Percentiles rank a stretch among this genome's conserved stretches.
These are phyloP conservation scores for Trichoderma polysporum DNA, from an alignment of 2,329 filamentous ascomycete genomes.

Conservation along the genomic window DNA sequence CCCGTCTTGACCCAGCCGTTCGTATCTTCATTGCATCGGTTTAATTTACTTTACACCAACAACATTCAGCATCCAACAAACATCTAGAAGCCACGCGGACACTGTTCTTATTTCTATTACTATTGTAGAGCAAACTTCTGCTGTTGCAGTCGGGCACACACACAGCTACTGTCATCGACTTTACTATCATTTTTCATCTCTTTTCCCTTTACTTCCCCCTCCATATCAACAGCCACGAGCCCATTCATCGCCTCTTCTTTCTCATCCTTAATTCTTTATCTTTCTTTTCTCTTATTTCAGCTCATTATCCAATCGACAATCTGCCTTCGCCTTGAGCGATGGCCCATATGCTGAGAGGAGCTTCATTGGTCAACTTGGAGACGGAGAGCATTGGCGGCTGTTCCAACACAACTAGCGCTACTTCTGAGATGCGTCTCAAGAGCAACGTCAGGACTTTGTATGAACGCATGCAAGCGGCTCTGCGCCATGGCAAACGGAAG, in stretches of 20 bases:
- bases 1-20: neutral
- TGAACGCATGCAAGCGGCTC: conserved; percentile 45
- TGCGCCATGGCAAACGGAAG: conserved; percentile 38
- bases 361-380: conserved; percentile 16
- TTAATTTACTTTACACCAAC: neutral
- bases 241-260: neutral
- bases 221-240: neutral
- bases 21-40: conserved; percentile 1
- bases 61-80: conserved; percentile 7
- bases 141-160: neutral
- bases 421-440: conserved; percentile 36
- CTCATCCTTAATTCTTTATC: neutral
- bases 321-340: neutral
- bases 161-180: neutral
- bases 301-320: neutral
- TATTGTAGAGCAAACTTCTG: neutral
- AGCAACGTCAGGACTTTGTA: conserved; percentile 46
- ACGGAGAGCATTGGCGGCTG: conserved; percentile 16
- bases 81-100: neutral
- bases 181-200: neutral
- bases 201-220: neutral
- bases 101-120: neutral
- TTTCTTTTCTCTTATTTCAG: neutral
- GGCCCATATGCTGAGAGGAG: conserved; percentile 9
- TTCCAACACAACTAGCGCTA: conserved; percentile 14